phyloP scores from a whole-genome alignment of 257 asterid genomes.

The Rehmannia glutinosa region DNA sequence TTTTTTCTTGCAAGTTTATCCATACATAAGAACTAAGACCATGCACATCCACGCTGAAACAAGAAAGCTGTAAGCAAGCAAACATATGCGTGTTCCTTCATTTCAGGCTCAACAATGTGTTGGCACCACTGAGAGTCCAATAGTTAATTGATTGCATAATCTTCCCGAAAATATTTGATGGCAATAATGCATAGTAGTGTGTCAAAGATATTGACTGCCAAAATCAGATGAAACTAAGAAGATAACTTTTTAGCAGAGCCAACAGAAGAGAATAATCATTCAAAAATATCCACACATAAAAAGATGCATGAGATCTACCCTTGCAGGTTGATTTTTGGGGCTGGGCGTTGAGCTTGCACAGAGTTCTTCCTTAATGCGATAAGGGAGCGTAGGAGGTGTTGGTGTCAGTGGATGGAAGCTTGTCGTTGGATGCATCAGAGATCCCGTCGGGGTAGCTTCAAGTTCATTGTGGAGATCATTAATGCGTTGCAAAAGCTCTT shows the following conservation, averaged over 20 bases:
- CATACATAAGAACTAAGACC: neutral
- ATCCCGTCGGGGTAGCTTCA: conserved; percentile 58
- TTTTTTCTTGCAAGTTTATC: neutral
- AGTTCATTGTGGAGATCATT: conserved; percentile 82
- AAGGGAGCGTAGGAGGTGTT: conserved; percentile 52
- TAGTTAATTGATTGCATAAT: no score
- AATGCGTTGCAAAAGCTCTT: conserved; percentile 78
- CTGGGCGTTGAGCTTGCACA: conserved; percentile 68
- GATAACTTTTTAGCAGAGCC: neutral
- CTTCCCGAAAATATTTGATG: no score
- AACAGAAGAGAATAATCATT: neutral
- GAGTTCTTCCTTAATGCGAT: conserved; percentile 70
- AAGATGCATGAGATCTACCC: conserved; percentile 36
- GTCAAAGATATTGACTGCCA: no score
- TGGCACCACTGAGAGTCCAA: no score
- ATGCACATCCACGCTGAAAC: neutral
- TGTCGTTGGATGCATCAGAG: conserved; percentile 48
- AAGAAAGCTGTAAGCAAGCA: neutral
- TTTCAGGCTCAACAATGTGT: no score
- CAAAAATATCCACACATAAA: neutral
- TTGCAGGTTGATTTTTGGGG: conserved; percentile 85
- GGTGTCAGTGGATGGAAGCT: conserved; percentile 80
- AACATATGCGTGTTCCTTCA: neutral
- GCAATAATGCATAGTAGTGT: no score
- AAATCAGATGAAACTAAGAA: no score